Conservation (phyloP, 345 rosid genomes). For the Ceriops zippeliana region DNA sequence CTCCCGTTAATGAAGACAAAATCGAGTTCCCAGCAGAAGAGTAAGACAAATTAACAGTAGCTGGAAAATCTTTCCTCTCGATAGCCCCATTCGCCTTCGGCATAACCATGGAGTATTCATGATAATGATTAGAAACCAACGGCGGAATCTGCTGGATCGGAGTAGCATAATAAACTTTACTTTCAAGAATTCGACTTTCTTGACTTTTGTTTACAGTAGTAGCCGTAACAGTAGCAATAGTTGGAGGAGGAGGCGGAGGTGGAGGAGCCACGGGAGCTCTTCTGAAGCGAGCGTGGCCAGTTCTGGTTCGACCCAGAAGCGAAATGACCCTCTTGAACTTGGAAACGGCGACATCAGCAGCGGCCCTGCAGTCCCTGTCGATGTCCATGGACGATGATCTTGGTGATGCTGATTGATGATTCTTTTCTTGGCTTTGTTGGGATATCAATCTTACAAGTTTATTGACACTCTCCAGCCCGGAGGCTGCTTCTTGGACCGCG, state of each 20-base stretch:
- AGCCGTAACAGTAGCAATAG: too few species aligned
- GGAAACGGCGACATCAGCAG: slow-evolving; percentile 62
- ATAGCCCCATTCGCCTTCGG: slow-evolving; percentile 17
- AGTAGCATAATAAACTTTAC: slow-evolving; percentile 49
- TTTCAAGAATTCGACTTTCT: slow-evolving; percentile 18
- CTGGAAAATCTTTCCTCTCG: slow-evolving; percentile 52
- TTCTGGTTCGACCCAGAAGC: slow-evolving; percentile 58
- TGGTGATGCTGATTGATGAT: slow-evolving; percentile 25
- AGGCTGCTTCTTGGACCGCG: slow-evolving; percentile 35
- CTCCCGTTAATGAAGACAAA: slow-evolving; percentile 52
- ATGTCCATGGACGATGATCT: slow-evolving; percentile 38
- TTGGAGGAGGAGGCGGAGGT: background rate
- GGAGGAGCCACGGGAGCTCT: slow-evolving; percentile 38
- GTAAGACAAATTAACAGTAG: slow-evolving; percentile 66
- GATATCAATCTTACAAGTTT: slow-evolving; percentile 27
- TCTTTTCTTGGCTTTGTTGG: slow-evolving; percentile 6
- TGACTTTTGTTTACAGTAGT: slow-evolving; percentile 7
- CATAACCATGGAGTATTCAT: slow-evolving; percentile 10
- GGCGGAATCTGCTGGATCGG: slow-evolving; percentile 66
- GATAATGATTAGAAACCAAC: slow-evolving; percentile 6
- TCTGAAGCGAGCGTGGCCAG: slow-evolving; percentile 90
- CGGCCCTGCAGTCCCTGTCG: slow-evolving; percentile 52
- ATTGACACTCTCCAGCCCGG: slow-evolving; percentile 31
- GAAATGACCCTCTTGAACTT: slow-evolving; percentile 72
- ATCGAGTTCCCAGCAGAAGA: slow-evolving; percentile 49